A percentile compares a stretch with the other conserved stretches of the same genome.
Conservation (phyloP, 306 rosid species). For the Vicia villosa region DNA sequence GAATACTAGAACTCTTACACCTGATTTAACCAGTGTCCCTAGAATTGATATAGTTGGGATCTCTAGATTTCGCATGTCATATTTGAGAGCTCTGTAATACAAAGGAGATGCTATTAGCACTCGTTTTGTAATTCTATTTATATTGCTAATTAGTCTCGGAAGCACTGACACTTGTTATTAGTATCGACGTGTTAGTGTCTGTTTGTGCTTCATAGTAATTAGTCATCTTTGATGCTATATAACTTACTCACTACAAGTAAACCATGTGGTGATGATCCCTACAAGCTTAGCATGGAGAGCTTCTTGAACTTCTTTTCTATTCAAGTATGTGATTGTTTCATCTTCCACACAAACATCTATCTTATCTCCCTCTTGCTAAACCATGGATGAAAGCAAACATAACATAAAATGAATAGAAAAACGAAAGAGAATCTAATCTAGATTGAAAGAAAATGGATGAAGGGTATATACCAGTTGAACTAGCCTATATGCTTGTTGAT, state of each 20-base stretch:
- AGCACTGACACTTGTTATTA: too few species aligned
- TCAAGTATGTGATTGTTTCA: slow-evolving; percentile 54
- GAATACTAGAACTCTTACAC: slow-evolving; percentile 51
- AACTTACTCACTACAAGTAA: slow-evolving; percentile 62
- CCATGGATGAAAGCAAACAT: not conserved
- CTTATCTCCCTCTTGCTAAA: slow-evolving; percentile 49
- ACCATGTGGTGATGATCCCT: slow-evolving; percentile 52
- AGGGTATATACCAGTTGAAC: slow-evolving; percentile 44
- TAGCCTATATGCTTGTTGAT: slow-evolving; percentile 46
- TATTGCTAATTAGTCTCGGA: too few species aligned
- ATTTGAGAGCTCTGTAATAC: slow-evolving; percentile 36
- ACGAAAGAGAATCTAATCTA: not conserved
- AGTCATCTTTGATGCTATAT: not conserved
- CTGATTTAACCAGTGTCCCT: slow-evolving; percentile 47
- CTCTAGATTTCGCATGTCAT: slow-evolving; percentile 44
- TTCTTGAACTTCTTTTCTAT: slow-evolving; percentile 61
- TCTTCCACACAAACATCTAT: slow-evolving; percentile 77
- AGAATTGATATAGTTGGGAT: slow-evolving; percentile 45
- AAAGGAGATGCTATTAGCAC: not conserved
- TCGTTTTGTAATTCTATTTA: too few species aligned
- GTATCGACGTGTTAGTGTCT: too few species aligned
- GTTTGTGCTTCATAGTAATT: too few species aligned
- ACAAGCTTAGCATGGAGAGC: slow-evolving; percentile 80
- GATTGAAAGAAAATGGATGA: not conserved
- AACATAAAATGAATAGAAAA: not conserved